These are phyloP conservation scores for Fraxinus paxiana DNA, from an alignment of 305 asterid species.

Conservation along the genomic window DNA sequence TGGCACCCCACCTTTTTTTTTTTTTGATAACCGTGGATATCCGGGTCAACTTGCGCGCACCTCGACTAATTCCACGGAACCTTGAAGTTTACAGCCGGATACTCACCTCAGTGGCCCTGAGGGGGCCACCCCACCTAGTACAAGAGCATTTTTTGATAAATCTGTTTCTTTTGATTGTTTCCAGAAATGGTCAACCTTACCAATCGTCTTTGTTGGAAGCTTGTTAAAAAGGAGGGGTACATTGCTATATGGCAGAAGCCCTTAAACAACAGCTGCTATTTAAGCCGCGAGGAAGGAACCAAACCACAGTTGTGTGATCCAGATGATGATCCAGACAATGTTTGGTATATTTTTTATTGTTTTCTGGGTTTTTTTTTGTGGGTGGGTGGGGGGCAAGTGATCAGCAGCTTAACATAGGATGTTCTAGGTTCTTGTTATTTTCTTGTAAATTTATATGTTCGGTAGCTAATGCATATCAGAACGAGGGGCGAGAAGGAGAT, in stretches of 20 bases:
- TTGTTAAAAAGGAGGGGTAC: slow-evolving; percentile 88
- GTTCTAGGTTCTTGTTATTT: neutral
- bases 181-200: slow-evolving; percentile 84
- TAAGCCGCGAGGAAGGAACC: slow-evolving; percentile 64
- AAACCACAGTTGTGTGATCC: slow-evolving; percentile 73
- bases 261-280: slow-evolving; percentile 70
- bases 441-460: neutral
- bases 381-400: neutral
- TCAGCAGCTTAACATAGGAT: neutral
- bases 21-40: no score
- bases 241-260: slow-evolving; percentile 96
- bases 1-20: neutral
- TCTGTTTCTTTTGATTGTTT: slow-evolving; percentile 23
- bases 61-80: no score
- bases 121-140: slow-evolving; percentile 4
- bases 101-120: no score
- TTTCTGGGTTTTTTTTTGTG: slow-evolving; percentile 1
- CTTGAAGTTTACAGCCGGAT: no score
- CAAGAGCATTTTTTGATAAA: slow-evolving; percentile 17
- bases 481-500: neutral
- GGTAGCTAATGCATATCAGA: neutral
- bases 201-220: slow-evolving; percentile 76
- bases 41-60: no score
- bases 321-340: slow-evolving; percentile 75
- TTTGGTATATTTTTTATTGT: slow-evolving; percentile 51